These are phyloP conservation scores for Globisporangium viniferum DNA, from an alignment of 352 stramenopile genomes.

Conservation along the genomic window DNA sequence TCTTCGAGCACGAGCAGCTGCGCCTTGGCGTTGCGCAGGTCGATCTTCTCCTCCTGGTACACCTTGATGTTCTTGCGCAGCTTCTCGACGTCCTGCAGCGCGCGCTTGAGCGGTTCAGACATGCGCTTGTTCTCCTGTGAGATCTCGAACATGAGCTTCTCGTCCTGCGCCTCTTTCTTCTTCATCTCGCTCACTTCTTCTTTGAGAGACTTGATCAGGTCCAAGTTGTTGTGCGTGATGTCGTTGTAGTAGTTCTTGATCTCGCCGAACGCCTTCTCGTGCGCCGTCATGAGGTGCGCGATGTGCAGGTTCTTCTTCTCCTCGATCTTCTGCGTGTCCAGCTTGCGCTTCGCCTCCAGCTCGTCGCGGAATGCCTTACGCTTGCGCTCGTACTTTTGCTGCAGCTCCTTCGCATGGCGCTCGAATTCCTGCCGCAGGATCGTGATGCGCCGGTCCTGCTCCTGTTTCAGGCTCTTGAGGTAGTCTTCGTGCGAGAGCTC, in stretches of 20 bases:
- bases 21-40: slow-evolving; percentile 59
- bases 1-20: slow-evolving; percentile 87
- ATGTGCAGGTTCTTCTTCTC: slow-evolving; percentile 93
- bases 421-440: slow-evolving; percentile 91
- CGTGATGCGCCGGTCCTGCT: slow-evolving; percentile 92
- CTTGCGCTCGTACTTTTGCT: slow-evolving; percentile 87
- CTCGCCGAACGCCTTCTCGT: slow-evolving; percentile 93
- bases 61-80: slow-evolving; percentile 62
- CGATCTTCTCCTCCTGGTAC: slow-evolving; percentile 73
- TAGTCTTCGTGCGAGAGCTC: slow-evolving; percentile 92
- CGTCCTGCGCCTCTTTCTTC: slow-evolving; percentile 93
- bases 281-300: slow-evolving; percentile 88
- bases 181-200: slow-evolving; percentile 94
- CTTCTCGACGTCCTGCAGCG: slow-evolving; percentile 72
- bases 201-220: slow-evolving; percentile 95
- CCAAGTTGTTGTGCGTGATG: slow-evolving; percentile 97
- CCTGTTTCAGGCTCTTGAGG: slow-evolving; percentile 90
- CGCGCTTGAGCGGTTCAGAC: slow-evolving; percentile 91
- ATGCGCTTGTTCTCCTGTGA: slow-evolving; percentile 95
- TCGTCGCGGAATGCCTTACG: slow-evolving; percentile 79
- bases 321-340: slow-evolving; percentile 88
- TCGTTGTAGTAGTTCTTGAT: slow-evolving; percentile 98
- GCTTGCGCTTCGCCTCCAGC: slow-evolving; percentile 78
- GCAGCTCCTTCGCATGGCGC: slow-evolving; percentile 85
- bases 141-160: slow-evolving; percentile 94